These are phyloP conservation scores for Onygenales sp. DNA, from an alignment of 2,329 filamentous ascomycete species.

Conservation along the genomic window DNA sequence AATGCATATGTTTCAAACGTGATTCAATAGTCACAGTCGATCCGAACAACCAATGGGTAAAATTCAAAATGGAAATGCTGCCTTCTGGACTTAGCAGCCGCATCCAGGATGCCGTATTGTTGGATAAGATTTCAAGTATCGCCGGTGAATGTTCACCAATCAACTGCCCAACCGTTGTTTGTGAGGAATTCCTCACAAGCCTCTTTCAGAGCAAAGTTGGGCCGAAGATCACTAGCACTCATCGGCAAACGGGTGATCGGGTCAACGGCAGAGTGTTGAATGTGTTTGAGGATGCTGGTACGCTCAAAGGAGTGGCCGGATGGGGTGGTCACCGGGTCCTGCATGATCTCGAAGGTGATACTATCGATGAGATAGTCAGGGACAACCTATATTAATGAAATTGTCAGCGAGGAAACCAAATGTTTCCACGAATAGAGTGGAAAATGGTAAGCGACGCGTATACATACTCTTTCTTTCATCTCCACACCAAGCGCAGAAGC, in stretches of 20 bases:
- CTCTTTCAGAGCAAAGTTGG: conserved; percentile 70
- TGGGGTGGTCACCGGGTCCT: conserved; percentile 47
- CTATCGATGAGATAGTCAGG: conserved; percentile 40
- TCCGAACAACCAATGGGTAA: too few species aligned
- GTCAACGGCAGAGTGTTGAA: conserved; percentile 65
- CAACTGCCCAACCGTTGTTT: conserved; percentile 83
- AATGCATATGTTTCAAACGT: too few species aligned
- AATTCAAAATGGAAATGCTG: too few species aligned
- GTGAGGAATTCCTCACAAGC: conserved; percentile 79
- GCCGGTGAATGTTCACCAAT: conserved; percentile 51
- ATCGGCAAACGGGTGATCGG: conserved; percentile 76
- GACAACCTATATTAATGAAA: conserved; percentile 25
- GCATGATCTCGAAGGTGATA: conserved; percentile 43
- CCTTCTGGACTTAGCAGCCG: too few species aligned
- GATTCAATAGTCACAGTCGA: too few species aligned
- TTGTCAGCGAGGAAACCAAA: not conserved
- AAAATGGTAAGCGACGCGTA: not conserved
- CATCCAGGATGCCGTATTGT: too few species aligned
- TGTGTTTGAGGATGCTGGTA: conserved; percentile 72
- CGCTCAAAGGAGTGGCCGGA: conserved; percentile 88
- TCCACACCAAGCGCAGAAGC: conserved; percentile 31
- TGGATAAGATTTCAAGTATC: not conserved
- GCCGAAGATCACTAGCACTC: conserved; percentile 57
- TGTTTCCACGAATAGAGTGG: not conserved
- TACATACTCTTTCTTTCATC: conserved; percentile 33